Conservation (phyloP, 2,329 filamentous ascomycete species). For the Gnomoniopsis sp. region DNA sequence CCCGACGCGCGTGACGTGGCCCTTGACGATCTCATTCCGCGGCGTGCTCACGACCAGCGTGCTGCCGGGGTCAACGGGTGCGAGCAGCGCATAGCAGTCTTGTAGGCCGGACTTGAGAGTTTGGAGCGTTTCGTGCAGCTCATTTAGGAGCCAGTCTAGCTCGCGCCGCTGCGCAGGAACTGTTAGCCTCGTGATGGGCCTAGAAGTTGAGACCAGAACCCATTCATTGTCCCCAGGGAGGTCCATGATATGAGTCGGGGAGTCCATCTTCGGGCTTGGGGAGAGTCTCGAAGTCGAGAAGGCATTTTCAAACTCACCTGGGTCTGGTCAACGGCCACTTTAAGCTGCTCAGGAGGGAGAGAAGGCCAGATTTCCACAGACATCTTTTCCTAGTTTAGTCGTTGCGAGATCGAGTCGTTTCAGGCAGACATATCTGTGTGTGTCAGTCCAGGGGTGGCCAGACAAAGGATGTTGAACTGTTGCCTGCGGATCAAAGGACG, state of each 20-base stretch:
- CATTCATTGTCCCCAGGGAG: conserved; percentile 8
- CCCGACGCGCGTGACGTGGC: conserved; percentile 84
- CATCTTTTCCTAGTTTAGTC: conserved; percentile 35
- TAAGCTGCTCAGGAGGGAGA: conserved; percentile 47
- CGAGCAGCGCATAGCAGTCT: conserved; percentile 83
- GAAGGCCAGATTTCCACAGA: conserved; percentile 58
- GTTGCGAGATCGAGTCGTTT: conserved; percentile 1
- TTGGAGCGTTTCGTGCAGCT: conserved; percentile 45
- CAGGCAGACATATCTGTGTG: conserved; percentile 26
- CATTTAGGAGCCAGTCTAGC: conserved; percentile 51
- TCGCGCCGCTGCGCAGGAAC: conserved; percentile 43
- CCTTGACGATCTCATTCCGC: conserved; percentile 86
- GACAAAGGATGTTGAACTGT: not conserved
- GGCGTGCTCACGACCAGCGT: conserved; percentile 87
- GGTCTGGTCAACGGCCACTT: conserved; percentile 44
- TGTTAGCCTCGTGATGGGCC: not conserved
- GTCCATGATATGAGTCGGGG: not conserved
- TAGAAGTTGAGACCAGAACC: conserved; percentile 4
- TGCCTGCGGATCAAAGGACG: not conserved
- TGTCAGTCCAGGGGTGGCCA: not conserved
- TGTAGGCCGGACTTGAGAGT: conserved; percentile 66
- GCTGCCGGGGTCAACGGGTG: conserved; percentile 78
- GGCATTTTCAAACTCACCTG: conserved; percentile 39
- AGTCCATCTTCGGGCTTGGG: not conserved
- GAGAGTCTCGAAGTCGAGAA: conserved; percentile 4